Evolutionary conservation across 306 rosid species (phyloP), one percentile per base, ranked within the genome.

Genomic region (Leucaena leucocephala): DNA sequence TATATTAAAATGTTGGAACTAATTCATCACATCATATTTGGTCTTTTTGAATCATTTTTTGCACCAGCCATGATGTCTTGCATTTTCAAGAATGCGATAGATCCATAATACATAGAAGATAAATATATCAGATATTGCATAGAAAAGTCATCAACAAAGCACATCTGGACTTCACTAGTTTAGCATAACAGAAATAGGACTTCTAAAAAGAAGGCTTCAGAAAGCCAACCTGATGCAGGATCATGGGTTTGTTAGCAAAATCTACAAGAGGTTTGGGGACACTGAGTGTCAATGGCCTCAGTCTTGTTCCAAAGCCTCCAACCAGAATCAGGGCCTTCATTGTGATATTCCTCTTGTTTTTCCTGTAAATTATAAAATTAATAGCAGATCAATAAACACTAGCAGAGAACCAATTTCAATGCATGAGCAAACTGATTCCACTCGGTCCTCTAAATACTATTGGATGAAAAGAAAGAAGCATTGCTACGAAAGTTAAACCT

Each of bases 281-380:
- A 84, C 98, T 96, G 72, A 96, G 98, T 77, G 99, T 96, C 93
- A 96, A 82, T 81, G 99, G 99, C 94, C 99, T 93, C 94, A 96
- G 70, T 78, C 99, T 93, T 62, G 99, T 96, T 80, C 99, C 99
- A 78, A 96, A 96, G 50, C 99, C 99, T 68, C 99, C 99, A 54
- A 96, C 99, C 7, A 96, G 91, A 91, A 96, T 96, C 66, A 96
- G 83, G 5, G 99, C 99, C 96, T 91, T 96, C 99, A 96, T 96
- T 75, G 82, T 86, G 87, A 76, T 77, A 52, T 50, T 72, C 68
- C 81, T 74, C 81, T 81, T 50, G 80, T 76, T 79, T 87, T 87
- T 63, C 89, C 94, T 89, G 90, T 50, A 70, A 79, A 78, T 27
- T 22, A 68, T 38, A 81, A 70, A 65, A 45, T 71, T 54, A 74